A percentile compares a stretch with the other conserved stretches of the same genome.
These are phyloP conservation scores for Boehmeria nivea DNA, from an alignment of 306 rosid species.

Conservation along the genomic window DNA sequence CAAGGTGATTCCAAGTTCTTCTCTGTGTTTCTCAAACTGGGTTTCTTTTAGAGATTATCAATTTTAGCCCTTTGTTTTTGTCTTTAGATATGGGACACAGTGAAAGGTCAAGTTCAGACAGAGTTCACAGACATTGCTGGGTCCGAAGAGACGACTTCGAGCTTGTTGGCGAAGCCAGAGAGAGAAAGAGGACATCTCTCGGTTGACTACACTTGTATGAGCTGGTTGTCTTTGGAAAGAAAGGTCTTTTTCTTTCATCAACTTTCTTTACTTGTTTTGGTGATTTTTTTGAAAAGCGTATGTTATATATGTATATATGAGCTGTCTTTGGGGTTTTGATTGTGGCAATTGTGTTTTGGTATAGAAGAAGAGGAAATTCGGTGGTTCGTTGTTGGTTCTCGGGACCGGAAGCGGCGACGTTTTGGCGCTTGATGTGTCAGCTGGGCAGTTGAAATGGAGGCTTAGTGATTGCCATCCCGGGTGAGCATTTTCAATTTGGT, in stretches of 20 bases:
- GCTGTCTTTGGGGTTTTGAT: background rate
- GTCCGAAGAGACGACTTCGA: constrained; percentile 34
- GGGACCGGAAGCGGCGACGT: constrained; percentile 95
- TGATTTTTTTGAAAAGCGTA: background rate
- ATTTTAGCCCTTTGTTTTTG: background rate
- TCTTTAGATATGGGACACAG: constrained; percentile 79
- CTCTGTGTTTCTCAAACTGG: background rate
- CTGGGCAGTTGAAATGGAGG: constrained; percentile 80
- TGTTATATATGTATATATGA: background rate
- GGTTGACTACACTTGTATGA: constrained; percentile 90
- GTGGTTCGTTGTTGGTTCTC: constrained; percentile 56
- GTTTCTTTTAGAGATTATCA: background rate
- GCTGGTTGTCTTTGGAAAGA: constrained; percentile 63
- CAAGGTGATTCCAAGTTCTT: constrained; percentile 37
- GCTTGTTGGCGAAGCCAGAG: constrained; percentile 30
- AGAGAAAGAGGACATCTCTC: constrained; percentile 82
- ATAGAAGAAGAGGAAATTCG: constrained; percentile 82
- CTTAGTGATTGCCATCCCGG: constrained; percentile 85
- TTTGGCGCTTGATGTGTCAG: constrained; percentile 71
- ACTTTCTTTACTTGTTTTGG: background rate
- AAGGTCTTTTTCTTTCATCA: constrained; percentile 41
- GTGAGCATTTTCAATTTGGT: constrained; percentile 26
- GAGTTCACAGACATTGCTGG: constrained; percentile 73
- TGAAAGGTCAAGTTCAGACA: constrained; percentile 77
- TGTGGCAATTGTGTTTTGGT: constrained; percentile 22